Evolutionary conservation across 768 basidiomycete genomes (phyloP), one percentile per base, ranked within the genome.

Genomic region (Holtermanniella nyarrowii): DNA sequence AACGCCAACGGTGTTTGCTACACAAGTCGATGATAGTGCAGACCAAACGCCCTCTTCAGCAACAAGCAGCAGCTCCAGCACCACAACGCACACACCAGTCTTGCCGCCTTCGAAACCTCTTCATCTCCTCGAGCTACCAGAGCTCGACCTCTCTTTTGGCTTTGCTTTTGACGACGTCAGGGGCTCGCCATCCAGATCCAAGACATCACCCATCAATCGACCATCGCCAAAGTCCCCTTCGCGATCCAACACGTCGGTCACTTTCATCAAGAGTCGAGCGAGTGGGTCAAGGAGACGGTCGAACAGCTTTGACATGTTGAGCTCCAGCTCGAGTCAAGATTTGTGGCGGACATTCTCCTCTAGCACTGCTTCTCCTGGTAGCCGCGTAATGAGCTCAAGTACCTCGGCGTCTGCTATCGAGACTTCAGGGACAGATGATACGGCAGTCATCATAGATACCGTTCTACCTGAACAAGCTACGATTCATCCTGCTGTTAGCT

Each of bases 111-210:
- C 41, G 21, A 20, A 22, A 52, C 52, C 1, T 52, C 54, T 71
- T 2, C 70, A 69, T 54, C 52, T 71, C 4, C 61, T 68, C 14
- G 50, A 61, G 11, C 48, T 69, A n/a, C 70, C 70, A 1, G 62
- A 66, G n/a, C 52, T 71, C 13, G 66, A 71, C 49, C 53, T 69
- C 18, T 60, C 61, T 14, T 60, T 71, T 20, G 62, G 60, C 27
- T 51, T 64, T 5, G 53, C 63, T 1, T 68, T 70, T 42, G 69
- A 68, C 39, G 51, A 50, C 7, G 39, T 51, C 24, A 56, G 52
- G 22, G 50, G 43, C 21, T 59, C 57, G 4, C 65, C 58, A 22
- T 54, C 55, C 18, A 68, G 61, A 12, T 60, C 66, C 5, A n/a
- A 59, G 50, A 43, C 40, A 31, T 24, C 42, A 23, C 18, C 39